These are phyloP conservation scores for Globisporangium camurandrum DNA, from an alignment of 352 stramenopile genomes.

Conservation along the genomic window DNA sequence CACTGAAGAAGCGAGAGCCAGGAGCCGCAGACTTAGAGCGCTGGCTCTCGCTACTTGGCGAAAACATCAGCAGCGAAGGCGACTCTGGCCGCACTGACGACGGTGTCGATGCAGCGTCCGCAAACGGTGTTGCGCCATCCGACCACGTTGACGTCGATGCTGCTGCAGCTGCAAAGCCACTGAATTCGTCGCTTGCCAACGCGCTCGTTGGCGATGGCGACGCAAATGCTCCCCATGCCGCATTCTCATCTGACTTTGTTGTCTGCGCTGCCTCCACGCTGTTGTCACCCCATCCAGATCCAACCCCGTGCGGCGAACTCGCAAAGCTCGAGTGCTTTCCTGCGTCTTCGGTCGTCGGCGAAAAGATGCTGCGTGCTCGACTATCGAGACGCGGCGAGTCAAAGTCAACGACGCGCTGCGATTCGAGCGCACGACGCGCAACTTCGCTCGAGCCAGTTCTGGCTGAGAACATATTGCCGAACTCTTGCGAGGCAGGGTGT, in stretches of 20 bases:
- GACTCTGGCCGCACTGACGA: neutral
- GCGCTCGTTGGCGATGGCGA: neutral
- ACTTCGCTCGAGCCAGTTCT: neutral
- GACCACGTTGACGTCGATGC: neutral
- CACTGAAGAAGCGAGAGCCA: neutral
- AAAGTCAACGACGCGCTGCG: neutral
- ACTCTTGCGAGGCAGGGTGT: no score
- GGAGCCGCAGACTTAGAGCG: neutral
- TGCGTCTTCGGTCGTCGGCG: neutral
- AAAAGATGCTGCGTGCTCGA: neutral
- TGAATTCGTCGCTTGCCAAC: neutral
- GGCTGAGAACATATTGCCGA: no score
- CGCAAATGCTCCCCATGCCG: neutral
- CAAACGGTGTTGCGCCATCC: neutral
- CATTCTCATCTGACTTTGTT: neutral
- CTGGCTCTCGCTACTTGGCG: neutral
- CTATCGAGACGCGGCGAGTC: neutral
- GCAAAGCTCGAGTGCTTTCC: neutral
- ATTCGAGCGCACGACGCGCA: neutral
- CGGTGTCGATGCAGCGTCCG: neutral
- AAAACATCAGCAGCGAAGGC: neutral
- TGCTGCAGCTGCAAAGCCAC: neutral
- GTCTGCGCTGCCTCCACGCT: neutral
- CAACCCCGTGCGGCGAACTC: no score
- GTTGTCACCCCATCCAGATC: neutral